Evolutionary conservation across 805 yeast genomes (phyloP), one percentile per base, ranked within the genome.

Genomic region (Blastobotrys chiropterorum): DNA sequence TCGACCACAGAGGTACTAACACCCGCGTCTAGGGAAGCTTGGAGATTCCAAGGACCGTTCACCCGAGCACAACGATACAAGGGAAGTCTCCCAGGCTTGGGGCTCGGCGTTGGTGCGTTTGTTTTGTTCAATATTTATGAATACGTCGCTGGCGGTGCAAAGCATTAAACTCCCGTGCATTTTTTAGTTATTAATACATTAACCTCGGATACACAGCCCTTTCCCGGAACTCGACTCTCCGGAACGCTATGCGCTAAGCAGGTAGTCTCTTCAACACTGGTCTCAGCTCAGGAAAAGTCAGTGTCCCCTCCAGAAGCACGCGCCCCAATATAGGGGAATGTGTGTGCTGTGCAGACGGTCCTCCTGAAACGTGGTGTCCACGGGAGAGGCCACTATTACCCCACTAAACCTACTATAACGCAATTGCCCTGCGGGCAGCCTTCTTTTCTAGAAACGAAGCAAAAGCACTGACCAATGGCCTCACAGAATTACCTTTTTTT

Each of bases 11-110:
- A 26, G 19, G 15, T 39, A 5, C 53, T 52, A 43, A 46, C 53
- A n/a, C 26, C 46, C 49, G 48, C 53, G 21, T 30, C 30, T 57
- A 83, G 95, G 77, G 95, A 87, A 67, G 94, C 95, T 46, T 87
- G 96, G 96, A 83, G 95, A 76, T 85, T 82, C 70, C 83, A 81
- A 63, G 95, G 94, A 54, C 86, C 82, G 49, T 88, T 88, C 72
- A 76, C 86, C 50, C 80, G 88, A 60, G 70, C 71, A 47, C 81
- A 83, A 69, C 75, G 94, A 60, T 83, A 81, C 68, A 81, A 76
- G 62, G 81, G 81, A 52, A 76, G 86, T 14, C 79, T 88, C 64
- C 96, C 96, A 2, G 96, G 96, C 2, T 75, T 87, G 48, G 86
- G 88, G 30, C 75, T 83, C 42, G 96, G 90, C 22, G 74, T 83